These are phyloP conservation scores for Acanthamoeba sp. DNA, from an alignment of 208 protist genomes.

Conservation along the genomic window DNA sequence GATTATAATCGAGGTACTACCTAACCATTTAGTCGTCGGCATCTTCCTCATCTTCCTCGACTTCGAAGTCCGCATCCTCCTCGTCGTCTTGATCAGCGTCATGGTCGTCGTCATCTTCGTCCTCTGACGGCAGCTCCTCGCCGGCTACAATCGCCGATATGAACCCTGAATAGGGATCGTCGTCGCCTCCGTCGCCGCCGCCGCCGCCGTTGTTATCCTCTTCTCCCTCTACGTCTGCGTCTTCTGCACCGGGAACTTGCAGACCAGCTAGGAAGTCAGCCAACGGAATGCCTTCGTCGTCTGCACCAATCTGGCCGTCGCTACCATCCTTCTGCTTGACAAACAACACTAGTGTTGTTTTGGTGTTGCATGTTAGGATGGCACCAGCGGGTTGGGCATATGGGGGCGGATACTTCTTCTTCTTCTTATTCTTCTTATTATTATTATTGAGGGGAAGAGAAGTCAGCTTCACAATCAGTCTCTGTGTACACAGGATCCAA, in stretches of 20 bases:
- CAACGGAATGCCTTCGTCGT: slow-evolving; percentile 30
- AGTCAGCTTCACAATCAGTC: no score
- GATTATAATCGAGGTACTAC: no score
- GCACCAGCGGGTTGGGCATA: no score
- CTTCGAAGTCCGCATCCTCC: slow-evolving; percentile 54
- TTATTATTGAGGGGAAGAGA: no score
- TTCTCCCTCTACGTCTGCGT: neutral
- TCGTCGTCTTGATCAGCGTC: slow-evolving; percentile 57
- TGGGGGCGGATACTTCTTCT: no score
- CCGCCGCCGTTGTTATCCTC: neutral
- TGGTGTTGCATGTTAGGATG: neutral
- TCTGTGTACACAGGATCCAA: neutral
- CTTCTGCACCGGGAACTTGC: neutral
- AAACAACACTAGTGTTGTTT: slow-evolving; percentile 21
- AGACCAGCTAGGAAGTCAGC: slow-evolving; percentile 13
- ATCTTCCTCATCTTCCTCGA: neutral
- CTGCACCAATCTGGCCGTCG: slow-evolving; percentile 13
- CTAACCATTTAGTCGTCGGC: neutral
- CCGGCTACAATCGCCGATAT: slow-evolving; percentile 47
- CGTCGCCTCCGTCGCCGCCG: neutral
- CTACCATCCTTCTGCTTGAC: slow-evolving; percentile 49
- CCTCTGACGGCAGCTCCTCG: slow-evolving; percentile 62
- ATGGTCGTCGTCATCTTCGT: slow-evolving; percentile 63
- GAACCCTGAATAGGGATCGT: slow-evolving; percentile 48
- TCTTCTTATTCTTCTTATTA: no score